phyloP scores from a whole-genome alignment of 2,329 filamentous ascomycete species.

The Trichoderma lentiforme region DNA sequence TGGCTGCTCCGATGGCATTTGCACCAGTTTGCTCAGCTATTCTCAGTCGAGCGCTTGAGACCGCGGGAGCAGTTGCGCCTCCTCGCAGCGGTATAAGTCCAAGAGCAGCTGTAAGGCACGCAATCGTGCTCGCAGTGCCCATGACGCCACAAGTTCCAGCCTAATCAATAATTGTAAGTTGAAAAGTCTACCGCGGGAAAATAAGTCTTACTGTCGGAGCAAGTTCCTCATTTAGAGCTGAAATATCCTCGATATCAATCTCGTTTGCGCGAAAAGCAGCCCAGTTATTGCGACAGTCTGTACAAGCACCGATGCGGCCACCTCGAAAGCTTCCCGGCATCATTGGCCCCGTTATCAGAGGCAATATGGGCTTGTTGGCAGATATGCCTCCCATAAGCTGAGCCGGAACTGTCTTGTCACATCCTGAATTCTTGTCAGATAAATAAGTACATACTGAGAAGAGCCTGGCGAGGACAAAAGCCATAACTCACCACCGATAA shows the following conservation, averaged over 20 bases:
- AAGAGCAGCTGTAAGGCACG: slow-evolving; percentile 75
- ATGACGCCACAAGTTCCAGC: slow-evolving; percentile 84
- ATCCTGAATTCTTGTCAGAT: slow-evolving; percentile 45
- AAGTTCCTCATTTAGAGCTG: slow-evolving; percentile 67
- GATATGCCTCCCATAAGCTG: slow-evolving; percentile 75
- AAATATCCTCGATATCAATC: slow-evolving; percentile 70
- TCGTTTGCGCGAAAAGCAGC: slow-evolving; percentile 62
- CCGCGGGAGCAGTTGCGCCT: slow-evolving; percentile 74
- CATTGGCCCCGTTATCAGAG: slow-evolving; percentile 70
- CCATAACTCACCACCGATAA: slow-evolving; percentile 58
- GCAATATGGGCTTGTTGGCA: slow-evolving; percentile 68
- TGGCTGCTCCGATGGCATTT: slow-evolving; percentile 64
- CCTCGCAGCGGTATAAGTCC: slow-evolving; percentile 71
- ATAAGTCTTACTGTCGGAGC: slow-evolving; percentile 58
- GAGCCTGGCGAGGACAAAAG: rapidly evolving
- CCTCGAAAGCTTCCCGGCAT: slow-evolving; percentile 67
- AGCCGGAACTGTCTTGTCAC: slow-evolving; percentile 71
- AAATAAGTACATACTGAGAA: not conserved
- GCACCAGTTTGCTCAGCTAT: slow-evolving; percentile 72
- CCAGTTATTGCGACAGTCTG: slow-evolving; percentile 73
- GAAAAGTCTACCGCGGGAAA: rapidly evolving
- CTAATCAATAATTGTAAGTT: slow-evolving; percentile 25
- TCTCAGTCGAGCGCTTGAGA: slow-evolving; percentile 73
- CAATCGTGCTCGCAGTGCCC: slow-evolving; percentile 91
- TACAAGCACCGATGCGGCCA: slow-evolving; percentile 66